Evolutionary conservation across 139 green algal genomes (phyloP).

Genomic region (Micractinium sp.): DNA sequence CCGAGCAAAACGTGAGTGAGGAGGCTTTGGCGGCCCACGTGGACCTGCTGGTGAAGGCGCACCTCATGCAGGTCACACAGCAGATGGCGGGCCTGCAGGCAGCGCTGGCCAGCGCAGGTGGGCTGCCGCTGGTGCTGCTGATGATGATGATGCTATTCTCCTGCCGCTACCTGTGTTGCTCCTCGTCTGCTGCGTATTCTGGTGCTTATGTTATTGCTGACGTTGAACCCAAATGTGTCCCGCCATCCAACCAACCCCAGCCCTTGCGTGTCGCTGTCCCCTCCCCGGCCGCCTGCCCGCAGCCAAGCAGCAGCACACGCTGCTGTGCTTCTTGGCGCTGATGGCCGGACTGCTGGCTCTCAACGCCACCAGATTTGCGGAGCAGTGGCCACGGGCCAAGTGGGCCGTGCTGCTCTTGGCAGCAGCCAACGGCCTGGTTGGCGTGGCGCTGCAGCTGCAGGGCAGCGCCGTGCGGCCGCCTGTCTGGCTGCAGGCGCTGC

Average conservation of each 20-base stretch:
- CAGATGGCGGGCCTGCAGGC: slow-evolving; percentile 27
- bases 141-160: no score
- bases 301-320: slow-evolving; percentile 39
- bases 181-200: no score
- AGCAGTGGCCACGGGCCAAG: slow-evolving; percentile 19
- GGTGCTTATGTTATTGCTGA: no score
- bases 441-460: slow-evolving; percentile 31
- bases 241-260: neutral
- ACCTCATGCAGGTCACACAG: slow-evolving; percentile 10
- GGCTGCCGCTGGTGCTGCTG: neutral
- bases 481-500: slow-evolving; percentile 24
- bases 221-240: no score
- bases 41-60: slow-evolving; percentile 18
- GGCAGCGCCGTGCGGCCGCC: neutral
- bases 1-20: neutral
- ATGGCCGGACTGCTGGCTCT: slow-evolving; percentile 29
- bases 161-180: no score
- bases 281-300: neutral
- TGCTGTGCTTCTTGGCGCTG: slow-evolving; percentile 44
- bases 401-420: slow-evolving; percentile 32
- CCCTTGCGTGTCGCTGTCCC: neutral
- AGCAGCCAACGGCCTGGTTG: slow-evolving; percentile 37
- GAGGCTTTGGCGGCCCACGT: slow-evolving; percentile 15
- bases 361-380: neutral
- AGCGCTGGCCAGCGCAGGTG: slow-evolving; percentile 20